phyloP scores from a whole-genome alignment of 139 green algal genomes.

The Desmodesmus armatus region DNA sequence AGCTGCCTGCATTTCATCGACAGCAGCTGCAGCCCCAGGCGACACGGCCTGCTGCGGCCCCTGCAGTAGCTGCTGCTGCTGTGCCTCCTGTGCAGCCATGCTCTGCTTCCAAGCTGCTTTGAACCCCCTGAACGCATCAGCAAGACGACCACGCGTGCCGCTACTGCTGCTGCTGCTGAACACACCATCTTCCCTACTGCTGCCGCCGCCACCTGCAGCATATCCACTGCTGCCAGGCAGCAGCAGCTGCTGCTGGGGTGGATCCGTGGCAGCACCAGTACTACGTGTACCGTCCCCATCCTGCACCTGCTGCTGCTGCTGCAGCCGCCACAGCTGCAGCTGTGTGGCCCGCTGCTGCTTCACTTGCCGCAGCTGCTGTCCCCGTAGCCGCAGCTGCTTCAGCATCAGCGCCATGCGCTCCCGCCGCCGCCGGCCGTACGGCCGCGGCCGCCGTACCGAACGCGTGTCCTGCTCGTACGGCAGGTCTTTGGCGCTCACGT shows the following conservation, averaged over 20 bases:
- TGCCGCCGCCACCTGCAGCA: not conserved
- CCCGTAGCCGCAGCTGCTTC: not conserved
- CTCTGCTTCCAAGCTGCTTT: too few relatives aligned
- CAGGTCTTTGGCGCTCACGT: not conserved
- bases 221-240: not conserved
- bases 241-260: not conserved
- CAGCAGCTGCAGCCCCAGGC: too few relatives aligned
- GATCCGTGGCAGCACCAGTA: not conserved
- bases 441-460: not conserved
- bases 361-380: not conserved
- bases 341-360: not conserved
- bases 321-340: not conserved
- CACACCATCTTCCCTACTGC: not conserved
- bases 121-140: too few relatives aligned
- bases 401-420: slow-evolving; percentile 14
- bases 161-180: not conserved
- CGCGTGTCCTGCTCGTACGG: slow-evolving; percentile 5
- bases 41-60: too few relatives aligned
- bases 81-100: too few relatives aligned
- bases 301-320: slow-evolving; percentile 3
- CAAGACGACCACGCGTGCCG: too few relatives aligned
- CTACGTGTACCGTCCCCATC: not conserved
- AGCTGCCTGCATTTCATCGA: too few relatives aligned
- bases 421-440: not conserved
- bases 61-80: too few relatives aligned